Evolutionary conservation across 306 rosid genomes (phyloP).

Genomic region (Lagenaria siceraria): DNA sequence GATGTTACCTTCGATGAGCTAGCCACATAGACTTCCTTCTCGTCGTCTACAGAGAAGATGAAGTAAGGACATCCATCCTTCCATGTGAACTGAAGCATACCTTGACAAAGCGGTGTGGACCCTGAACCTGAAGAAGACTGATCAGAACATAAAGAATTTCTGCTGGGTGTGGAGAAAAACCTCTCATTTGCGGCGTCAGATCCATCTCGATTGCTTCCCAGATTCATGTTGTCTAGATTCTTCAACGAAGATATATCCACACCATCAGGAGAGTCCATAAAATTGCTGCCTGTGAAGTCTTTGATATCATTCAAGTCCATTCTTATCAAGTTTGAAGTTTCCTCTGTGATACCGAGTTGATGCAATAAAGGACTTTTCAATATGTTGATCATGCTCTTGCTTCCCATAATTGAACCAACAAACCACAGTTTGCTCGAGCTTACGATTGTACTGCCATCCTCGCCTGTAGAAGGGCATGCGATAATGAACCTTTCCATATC

Average conservation of each 20-base stretch:
- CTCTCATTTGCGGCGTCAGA: conserved; percentile 14
- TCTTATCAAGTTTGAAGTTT: conserved; percentile 27
- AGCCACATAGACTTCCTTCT: conserved; percentile 60
- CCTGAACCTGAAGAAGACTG: conserved; percentile 33
- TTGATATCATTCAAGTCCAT: conserved; percentile 31
- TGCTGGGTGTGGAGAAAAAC: conserved; percentile 26
- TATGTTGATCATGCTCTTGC: conserved; percentile 76
- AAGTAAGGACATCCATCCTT: conserved; percentile 68
- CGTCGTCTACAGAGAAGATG: conserved; percentile 67
- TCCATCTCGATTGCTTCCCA: conserved; percentile 23
- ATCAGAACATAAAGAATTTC: conserved; percentile 39
- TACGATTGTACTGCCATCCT: conserved; percentile 18
- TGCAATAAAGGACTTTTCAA: conserved; percentile 58
- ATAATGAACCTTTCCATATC: conserved; percentile 26
- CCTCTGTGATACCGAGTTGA: conserved; percentile 29
- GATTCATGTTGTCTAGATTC: conserved; percentile 23
- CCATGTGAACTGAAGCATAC: conserved; percentile 95
- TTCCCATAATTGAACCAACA: conserved; percentile 70
- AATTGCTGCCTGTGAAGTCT: conserved; percentile 35
- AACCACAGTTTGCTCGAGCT: conserved; percentile 35
- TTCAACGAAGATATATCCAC: conserved; percentile 31
- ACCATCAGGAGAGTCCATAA: conserved; percentile 30
- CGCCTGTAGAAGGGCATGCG: conserved; percentile 20
- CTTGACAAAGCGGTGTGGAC: conserved; percentile 40
- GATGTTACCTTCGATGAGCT: conserved; percentile 37